phyloP scores from a whole-genome alignment of 1,284 basidiomycete genomes.

The Cryptococcus maquisensis region DNA sequence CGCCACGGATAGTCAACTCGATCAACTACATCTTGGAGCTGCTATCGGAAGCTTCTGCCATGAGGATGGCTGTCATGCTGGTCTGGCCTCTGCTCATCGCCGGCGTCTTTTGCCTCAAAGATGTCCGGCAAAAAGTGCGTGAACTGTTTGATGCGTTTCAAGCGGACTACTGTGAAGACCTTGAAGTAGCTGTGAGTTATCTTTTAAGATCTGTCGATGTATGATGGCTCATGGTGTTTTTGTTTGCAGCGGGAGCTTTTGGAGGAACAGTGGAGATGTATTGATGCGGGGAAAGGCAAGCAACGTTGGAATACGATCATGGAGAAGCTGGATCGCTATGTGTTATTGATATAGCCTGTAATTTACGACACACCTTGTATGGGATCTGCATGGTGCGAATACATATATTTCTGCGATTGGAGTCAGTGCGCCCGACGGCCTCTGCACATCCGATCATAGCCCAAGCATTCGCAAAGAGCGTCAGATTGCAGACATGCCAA shows the following conservation, averaged over 20 bases:
- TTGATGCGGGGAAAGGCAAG: slow-evolving; percentile 23
- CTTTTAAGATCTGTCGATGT: background rate
- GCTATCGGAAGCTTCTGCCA: slow-evolving; percentile 26
- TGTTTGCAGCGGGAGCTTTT: slow-evolving; percentile 17
- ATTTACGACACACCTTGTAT: background rate
- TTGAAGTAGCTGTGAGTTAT: slow-evolving; percentile 31
- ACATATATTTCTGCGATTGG: too few species aligned
- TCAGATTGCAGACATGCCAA: too few species aligned
- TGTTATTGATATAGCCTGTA: slow-evolving; percentile 18
- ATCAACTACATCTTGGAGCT: slow-evolving; percentile 33
- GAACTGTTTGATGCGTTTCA: slow-evolving; percentile 26
- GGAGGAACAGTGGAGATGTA: slow-evolving; percentile 26
- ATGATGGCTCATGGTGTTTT: background rate
- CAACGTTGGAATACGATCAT: slow-evolving; percentile 24
- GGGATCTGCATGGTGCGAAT: too few species aligned
- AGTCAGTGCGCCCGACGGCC: too few species aligned
- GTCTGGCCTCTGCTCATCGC: slow-evolving; percentile 37
- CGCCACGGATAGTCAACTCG: slow-evolving; percentile 18
- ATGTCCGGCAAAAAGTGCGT: slow-evolving; percentile 17
- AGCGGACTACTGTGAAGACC: slow-evolving; percentile 32
- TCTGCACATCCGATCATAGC: too few species aligned
- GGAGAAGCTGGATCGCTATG: slow-evolving; percentile 20
- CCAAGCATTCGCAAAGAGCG: too few species aligned
- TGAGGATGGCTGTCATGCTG: slow-evolving; percentile 36
- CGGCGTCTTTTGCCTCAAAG: slow-evolving; percentile 16